Conservation (phyloP, 2,329 filamentous ascomycete species). For the Aspergillus sp. region DNA sequence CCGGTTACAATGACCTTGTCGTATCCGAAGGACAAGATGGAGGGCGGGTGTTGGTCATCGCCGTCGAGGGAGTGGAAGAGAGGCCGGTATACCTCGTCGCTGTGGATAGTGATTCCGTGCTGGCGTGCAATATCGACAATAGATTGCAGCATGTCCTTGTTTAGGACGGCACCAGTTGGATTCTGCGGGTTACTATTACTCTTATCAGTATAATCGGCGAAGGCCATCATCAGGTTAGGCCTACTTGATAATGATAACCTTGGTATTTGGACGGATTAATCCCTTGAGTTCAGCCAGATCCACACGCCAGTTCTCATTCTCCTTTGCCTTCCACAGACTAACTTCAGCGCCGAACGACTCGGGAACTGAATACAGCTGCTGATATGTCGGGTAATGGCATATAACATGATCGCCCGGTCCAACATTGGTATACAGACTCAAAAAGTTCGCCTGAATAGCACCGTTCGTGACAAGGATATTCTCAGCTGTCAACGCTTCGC, state of each 20-base stretch:
- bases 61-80: conserved; percentile 70
- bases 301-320: conserved; percentile 65
- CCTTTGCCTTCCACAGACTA: conserved; percentile 69
- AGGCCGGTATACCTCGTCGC: conserved; percentile 80
- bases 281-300: conserved; percentile 64
- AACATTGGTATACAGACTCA: conserved; percentile 70
- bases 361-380: conserved; percentile 77
- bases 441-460: conserved; percentile 80
- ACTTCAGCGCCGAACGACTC: conserved; percentile 73
- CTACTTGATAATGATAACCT: conserved; percentile 63
- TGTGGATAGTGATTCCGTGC: conserved; percentile 64
- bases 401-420: conserved; percentile 77
- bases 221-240: conserved; percentile 45
- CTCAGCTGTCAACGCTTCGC: conserved; percentile 52
- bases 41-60: conserved; percentile 60
- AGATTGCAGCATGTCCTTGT: conserved; percentile 55
- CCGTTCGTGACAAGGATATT: conserved; percentile 76
- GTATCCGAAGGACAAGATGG: conserved; percentile 71
- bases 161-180: conserved; percentile 70
- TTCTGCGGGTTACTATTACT: conserved; percentile 68
- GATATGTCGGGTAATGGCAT: conserved; percentile 83
- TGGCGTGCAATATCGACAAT: conserved; percentile 64
- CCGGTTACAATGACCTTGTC: conserved; percentile 70
- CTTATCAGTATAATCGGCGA: no score
- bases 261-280: conserved; percentile 55